Conservation (phyloP, 2,329 filamentous ascomycete species). For the Coniochaeta sp. region DNA sequence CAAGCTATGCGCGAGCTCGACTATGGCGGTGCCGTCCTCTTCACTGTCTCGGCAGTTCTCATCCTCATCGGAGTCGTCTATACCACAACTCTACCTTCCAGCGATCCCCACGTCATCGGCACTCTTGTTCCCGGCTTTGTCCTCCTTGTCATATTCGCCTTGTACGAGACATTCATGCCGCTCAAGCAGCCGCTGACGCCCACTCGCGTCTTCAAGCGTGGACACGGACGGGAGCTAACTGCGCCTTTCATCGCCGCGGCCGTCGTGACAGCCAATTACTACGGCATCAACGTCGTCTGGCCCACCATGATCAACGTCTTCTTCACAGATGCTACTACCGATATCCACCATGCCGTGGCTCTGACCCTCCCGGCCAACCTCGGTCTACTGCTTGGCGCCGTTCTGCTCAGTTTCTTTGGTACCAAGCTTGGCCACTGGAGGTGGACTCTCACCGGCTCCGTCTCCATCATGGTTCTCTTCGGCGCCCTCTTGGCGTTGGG, state of each 20-base stretch:
- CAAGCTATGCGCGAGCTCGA: conserved; percentile 27
- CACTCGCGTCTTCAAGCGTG: conserved; percentile 33
- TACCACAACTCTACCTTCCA: conserved; percentile 25
- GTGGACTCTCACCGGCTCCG: conserved; percentile 34
- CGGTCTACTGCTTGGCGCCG: conserved; percentile 33
- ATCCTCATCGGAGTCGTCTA: conserved; percentile 32
- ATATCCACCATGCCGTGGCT: conserved; percentile 24
- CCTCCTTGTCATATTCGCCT: conserved; percentile 24
- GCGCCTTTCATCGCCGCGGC: conserved; percentile 7
- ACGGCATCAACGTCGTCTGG: conserved; percentile 20
- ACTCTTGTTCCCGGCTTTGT: conserved; percentile 26
- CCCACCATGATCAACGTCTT: conserved; percentile 40
- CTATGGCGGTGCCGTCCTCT: conserved; percentile 29
- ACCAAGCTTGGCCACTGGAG: conserved; percentile 35
- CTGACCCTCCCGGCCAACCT: conserved; percentile 36
- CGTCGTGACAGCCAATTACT: conserved; percentile 6
- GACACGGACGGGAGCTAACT: conserved; percentile 24
- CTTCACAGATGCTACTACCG: conserved; percentile 26
- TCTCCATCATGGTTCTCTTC: conserved; percentile 38
- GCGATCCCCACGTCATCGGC: conserved; percentile 27
- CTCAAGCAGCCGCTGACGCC: conserved; percentile 33
- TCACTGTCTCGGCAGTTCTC: conserved; percentile 24
- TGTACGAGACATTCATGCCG: conserved; percentile 29
- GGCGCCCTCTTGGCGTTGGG: conserved; percentile 34
- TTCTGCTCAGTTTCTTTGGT: conserved; percentile 31